Evolutionary conservation across 2,329 filamentous ascomycete genomes (phyloP), one percentile per base, ranked within the genome.

Genomic region (Tolypocladium paradoxum): DNA sequence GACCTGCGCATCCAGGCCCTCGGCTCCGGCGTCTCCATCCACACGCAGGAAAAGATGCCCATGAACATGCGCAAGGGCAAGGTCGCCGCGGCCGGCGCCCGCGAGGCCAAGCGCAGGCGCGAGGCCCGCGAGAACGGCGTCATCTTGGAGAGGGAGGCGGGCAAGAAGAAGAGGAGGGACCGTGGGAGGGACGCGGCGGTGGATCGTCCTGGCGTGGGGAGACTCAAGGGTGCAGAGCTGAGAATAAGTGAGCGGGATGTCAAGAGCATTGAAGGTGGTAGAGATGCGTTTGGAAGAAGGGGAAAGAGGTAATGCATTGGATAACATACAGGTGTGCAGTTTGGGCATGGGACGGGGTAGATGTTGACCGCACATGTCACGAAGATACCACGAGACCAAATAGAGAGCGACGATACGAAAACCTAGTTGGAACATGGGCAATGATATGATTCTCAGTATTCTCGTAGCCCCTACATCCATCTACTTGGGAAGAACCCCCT

Each of bases 71-170:
- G 90, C 55, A 90, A 87, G 70, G 91, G 92, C n/a, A 96, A 97
- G 55, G 73, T 74, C 18, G 78, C 79, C 1, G 89, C 90, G 51
- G 80, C 81, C 24, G 74, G 68, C 2, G 70, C 75, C 31, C 82
- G 81, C 55, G 91, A 96, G 67, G 73, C 78, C 14, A 87, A 79
- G 72, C 74, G 92, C 50, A 76, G 92, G 37, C 76, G 75, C 40
- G 89, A 96, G 67, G 93, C 93, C 2, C 82, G 78, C 64, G 92
- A 97, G 75, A 95, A 92, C 62, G 93, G 92, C 6, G 84, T 97
- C 61, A 83, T 97, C 49, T 73, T 97, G 35, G 93, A 97, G 74
- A 77, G 75, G 56, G 60, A 64, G 52, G 73, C 73, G 45, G 59
- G 65, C 31, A 66, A 66, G 57, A 70, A 67, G 36, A 67, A 61